Evolutionary conservation across 352 stramenopile species (phyloP), one percentile per base, ranked within the genome.

Genomic region (Phytophthora multivora): DNA sequence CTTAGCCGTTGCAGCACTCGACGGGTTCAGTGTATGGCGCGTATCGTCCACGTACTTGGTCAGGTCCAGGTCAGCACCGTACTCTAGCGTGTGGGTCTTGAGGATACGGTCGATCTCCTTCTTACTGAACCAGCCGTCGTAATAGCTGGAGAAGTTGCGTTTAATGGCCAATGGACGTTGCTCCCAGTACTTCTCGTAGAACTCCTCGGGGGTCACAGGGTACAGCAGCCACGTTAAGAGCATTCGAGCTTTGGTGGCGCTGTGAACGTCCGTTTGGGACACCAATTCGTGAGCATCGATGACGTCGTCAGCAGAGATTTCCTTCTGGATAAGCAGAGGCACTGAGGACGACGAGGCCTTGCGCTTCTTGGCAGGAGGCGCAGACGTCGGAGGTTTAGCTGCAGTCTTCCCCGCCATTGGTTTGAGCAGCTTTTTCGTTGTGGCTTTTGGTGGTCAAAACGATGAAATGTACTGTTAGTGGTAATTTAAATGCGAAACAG

Each of bases 131-230:
- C 89, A 93, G 30, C 79, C 78, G 31, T 96, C 81, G 67, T 96
- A 97, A 65, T 90, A 90, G 39, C 67, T 61, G 3, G 68, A 61
- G 15, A 65, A 70, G 35, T 90, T 75, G 33, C 87, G 87, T 58
- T 91, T 91, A 51, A 97, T 90, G 30, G 75, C 77, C 26, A 99
- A 71, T 31, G 96, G 93, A 26, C 91, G 85, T 53, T 97, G 90
- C 63, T 98, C 96, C 89, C 88, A 98, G 72, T 98, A 98, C 19
- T 90, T 87, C 3, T 78, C 61, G 68, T 98, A 98, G 55, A 98
- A 98, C 66, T 97, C 80, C 35, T 93, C 73, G 7, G 85, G 60
- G 10, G 78, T 82, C 49, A 97, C 87, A 15, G 88, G 89, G 52
- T 82, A 82, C 49, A 97, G 79, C 11, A 97, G 70, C 90, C 90